Percentiles rank a stretch among this genome's conserved stretches.
Evolutionary conservation across 768 basidiomycete species (phyloP).

Genomic region (Artomyces pyxidatus): DNA sequence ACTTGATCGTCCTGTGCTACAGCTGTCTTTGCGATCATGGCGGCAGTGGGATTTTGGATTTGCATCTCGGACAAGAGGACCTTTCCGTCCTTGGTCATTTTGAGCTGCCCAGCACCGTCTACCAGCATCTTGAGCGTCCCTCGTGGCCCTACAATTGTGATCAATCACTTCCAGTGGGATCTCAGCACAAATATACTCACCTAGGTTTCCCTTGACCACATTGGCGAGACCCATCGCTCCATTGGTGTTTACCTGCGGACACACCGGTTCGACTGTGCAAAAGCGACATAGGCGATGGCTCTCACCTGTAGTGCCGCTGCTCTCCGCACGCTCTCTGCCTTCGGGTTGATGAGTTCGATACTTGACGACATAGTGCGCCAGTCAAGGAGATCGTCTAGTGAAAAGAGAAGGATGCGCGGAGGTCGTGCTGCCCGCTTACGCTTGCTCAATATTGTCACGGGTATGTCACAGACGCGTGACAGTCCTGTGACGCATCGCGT

Average conservation of each 20-base stretch:
- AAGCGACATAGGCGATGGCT: conserved; percentile 17
- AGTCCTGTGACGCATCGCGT: too few relatives aligned
- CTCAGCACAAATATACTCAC: too few relatives aligned
- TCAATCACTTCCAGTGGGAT: conserved; percentile 6
- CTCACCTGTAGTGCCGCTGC: conserved; percentile 88
- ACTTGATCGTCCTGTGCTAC: conserved; percentile 99
- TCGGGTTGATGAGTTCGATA: conserved; percentile 94
- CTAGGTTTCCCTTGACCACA: conserved; percentile 95
- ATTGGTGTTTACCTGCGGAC: conserved; percentile 74
- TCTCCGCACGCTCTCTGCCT: conserved; percentile 87
- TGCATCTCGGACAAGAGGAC: conserved; percentile 99
- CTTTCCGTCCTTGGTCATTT: conserved; percentile 99
- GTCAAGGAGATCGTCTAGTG: not conserved
- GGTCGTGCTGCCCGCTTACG: too few relatives aligned
- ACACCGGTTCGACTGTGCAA: too few relatives aligned
- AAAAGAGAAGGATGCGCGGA: not conserved
- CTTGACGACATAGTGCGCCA: conserved; percentile 34
- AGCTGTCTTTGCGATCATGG: conserved; percentile 97
- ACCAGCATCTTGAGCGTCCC: conserved; percentile 99
- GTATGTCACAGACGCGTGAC: too few relatives aligned
- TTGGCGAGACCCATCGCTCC: conserved; percentile 96
- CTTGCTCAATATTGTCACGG: too few relatives aligned
- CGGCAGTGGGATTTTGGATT: conserved; percentile 97
- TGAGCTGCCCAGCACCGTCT: conserved; percentile 95
- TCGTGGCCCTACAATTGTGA: conserved; percentile 60